Percentiles rank a stretch among this genome's conserved stretches.
phyloP scores from a whole-genome alignment of 2,329 filamentous ascomycete genomes.

The Phialophora verrucosa region DNA sequence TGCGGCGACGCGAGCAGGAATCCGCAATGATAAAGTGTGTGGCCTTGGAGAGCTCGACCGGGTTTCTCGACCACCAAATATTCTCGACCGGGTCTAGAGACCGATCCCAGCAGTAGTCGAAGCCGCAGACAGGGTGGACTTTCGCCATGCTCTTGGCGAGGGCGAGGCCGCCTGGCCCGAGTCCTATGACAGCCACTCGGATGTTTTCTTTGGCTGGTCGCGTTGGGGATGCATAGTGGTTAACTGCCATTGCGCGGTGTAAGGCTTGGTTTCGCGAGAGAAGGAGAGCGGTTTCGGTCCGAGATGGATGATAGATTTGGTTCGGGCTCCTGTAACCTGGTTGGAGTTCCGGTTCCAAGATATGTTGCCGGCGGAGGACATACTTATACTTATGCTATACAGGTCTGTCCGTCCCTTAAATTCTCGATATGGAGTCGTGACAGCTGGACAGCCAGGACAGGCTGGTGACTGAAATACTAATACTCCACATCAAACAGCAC shows the following conservation, averaged over 20 bases:
- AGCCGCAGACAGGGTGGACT: background rate
- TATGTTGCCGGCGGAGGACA: background rate
- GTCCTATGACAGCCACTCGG: background rate
- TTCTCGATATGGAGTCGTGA: slow-evolving; percentile 1
- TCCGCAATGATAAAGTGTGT: slow-evolving; percentile 2
- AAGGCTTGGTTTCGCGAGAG: background rate
- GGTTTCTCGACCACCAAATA: background rate
- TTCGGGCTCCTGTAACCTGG: background rate
- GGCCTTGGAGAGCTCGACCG: background rate
- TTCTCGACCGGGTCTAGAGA: background rate
- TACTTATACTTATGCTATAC: background rate
- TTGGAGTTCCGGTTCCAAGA: background rate
- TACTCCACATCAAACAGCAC: background rate
- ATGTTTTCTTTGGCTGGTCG: background rate
- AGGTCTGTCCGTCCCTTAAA: background rate
- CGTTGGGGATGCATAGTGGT: background rate
- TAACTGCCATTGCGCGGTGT: background rate
- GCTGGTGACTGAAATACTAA: background rate
- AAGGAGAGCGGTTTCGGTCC: background rate
- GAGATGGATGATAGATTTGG: background rate
- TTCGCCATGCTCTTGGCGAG: background rate
- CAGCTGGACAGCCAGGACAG: background rate
- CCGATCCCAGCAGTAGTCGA: background rate
- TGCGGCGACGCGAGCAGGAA: background rate
- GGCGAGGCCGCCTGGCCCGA: background rate